A percentile compares a stretch with the other conserved stretches of the same genome.
phyloP scores from a whole-genome alignment of 352 stramenopile species.

The Pythium periplocum region DNA sequence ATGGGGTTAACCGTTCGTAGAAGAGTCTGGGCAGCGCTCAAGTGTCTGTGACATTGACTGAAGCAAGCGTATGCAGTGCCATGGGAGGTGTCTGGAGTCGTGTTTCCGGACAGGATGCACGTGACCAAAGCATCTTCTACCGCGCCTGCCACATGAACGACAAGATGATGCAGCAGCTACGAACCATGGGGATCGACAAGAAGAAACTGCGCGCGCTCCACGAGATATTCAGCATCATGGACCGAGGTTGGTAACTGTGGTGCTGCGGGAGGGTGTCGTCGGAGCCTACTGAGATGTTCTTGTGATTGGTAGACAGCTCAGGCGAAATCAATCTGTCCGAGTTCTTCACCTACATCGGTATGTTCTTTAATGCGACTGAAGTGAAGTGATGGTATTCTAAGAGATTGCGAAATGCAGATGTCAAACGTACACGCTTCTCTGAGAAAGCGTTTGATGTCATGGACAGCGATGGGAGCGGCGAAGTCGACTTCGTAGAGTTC shows the following conservation, averaged over 20 bases:
- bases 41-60: no score
- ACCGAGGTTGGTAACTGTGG: conserved; percentile 24
- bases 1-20: no score
- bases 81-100: conserved; percentile 11
- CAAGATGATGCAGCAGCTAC: conserved; percentile 29
- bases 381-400: not conserved
- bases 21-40: no score
- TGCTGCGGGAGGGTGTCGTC: not conserved
- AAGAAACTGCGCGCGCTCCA: conserved; percentile 41
- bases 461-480: conserved; percentile 57
- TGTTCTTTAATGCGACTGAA: not conserved
- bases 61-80: not conserved
- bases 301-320: conserved; percentile 33
- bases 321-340: conserved; percentile 61
- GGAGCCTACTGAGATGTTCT: not conserved
- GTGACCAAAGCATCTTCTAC: conserved; percentile 17
- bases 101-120: not conserved
- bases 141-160: conserved; percentile 36
- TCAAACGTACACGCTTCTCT: conserved; percentile 52
- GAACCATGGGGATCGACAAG: conserved; percentile 36
- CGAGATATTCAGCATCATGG: conserved; percentile 52
- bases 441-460: conserved; percentile 73
- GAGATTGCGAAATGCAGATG: conserved; percentile 20
- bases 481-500: conserved; percentile 74
- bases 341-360: conserved; percentile 70